These are phyloP conservation scores for Candida berthetii DNA, from an alignment of 805 yeast species.

Conservation along the genomic window DNA sequence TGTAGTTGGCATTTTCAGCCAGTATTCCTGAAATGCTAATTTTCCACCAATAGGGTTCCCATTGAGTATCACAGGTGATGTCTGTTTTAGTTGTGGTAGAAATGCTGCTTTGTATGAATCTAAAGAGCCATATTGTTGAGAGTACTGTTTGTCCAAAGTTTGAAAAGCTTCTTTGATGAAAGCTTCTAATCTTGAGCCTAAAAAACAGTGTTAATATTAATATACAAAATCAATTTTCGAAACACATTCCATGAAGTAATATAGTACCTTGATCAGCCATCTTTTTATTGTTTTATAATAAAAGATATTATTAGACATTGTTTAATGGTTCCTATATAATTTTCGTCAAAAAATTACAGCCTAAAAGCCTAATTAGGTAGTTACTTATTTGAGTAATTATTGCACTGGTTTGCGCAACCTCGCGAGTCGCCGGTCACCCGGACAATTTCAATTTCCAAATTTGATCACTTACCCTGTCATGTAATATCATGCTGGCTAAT, in stretches of 20 bases:
- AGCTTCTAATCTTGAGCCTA: constrained; percentile 14
- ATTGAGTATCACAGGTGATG: constrained; percentile 49
- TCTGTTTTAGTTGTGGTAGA: constrained; percentile 42
- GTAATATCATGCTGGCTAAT: background rate
- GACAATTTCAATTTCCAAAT: too few relatives aligned
- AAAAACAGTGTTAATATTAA: background rate
- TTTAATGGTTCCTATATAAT: too few relatives aligned
- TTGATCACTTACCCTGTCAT: too few relatives aligned
- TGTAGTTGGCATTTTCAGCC: constrained; percentile 52
- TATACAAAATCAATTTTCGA: too few relatives aligned
- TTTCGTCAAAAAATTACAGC: too few relatives aligned
- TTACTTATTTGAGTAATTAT: too few relatives aligned
- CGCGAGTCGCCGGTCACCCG: too few relatives aligned
- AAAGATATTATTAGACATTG: too few relatives aligned
- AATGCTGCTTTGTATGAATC: constrained; percentile 15
- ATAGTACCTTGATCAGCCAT: background rate
- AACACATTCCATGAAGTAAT: too few relatives aligned
- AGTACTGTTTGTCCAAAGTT: constrained; percentile 16
- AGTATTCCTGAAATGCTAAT: constrained; percentile 47
- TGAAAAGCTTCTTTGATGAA: constrained; percentile 17
- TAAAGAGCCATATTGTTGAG: constrained; percentile 7
- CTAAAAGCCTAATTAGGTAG: too few relatives aligned
- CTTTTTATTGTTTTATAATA: too few relatives aligned
- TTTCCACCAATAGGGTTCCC: constrained; percentile 52
- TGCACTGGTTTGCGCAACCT: too few relatives aligned